These are phyloP conservation scores for Ustilago tritici DNA, from an alignment of 1,284 basidiomycete genomes.

Conservation along the genomic window DNA sequence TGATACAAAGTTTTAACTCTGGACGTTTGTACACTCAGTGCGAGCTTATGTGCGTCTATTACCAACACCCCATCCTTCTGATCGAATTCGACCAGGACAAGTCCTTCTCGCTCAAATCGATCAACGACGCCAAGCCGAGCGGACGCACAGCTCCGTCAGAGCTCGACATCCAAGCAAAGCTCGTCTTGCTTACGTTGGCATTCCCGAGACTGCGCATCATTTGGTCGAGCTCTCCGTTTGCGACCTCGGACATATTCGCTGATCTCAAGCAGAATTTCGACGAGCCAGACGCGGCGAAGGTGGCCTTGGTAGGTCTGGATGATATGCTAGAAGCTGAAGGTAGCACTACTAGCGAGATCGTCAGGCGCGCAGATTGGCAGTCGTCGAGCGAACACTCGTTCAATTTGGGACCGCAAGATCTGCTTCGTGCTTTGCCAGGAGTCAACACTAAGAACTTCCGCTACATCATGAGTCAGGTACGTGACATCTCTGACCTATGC, in stretches of 20 bases:
- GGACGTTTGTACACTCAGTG: constrained; percentile 97
- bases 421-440: constrained; percentile 74
- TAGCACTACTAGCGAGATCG: constrained; percentile 16
- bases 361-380: constrained; percentile 19
- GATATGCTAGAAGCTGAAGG: constrained; percentile 27
- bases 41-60: constrained; percentile 95
- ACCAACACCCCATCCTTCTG: constrained; percentile 91
- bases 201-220: constrained; percentile 93
- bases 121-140: constrained; percentile 22
- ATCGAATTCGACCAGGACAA: constrained; percentile 99
- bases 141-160: constrained; percentile 60
- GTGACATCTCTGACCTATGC: constrained; percentile 82
- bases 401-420: constrained; percentile 68
- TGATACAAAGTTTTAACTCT: constrained; percentile 90
- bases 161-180: constrained; percentile 82
- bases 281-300: constrained; percentile 88
- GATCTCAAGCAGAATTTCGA: constrained; percentile 87
- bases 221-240: constrained; percentile 95
- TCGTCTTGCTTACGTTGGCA: constrained; percentile 86
- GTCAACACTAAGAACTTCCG: constrained; percentile 86
- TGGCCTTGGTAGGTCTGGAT: constrained; percentile 72
- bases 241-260: constrained; percentile 89
- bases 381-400: constrained; percentile 44
- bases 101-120: constrained; percentile 78
- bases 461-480: constrained; percentile 84